phyloP scores from a whole-genome alignment of 1,139 yeast genomes.

The Komagataea norvegica region DNA sequence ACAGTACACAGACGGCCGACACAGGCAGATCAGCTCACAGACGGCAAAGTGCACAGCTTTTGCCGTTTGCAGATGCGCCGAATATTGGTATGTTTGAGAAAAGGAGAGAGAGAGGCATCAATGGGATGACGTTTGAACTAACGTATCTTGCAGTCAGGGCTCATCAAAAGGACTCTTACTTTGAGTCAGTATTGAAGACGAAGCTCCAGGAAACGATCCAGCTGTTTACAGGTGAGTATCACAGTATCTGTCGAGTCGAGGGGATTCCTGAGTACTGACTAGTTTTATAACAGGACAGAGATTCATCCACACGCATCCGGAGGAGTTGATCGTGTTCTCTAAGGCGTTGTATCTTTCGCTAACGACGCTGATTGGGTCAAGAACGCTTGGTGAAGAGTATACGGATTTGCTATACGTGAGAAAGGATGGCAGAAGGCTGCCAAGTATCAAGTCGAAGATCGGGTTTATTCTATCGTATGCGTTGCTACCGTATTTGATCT shows the following conservation, averaged over 20 bases:
- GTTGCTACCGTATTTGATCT: constrained; percentile 49
- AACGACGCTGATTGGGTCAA: constrained; percentile 70
- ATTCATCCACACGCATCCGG: constrained; percentile 58
- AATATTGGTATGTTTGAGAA: constrained; percentile 18
- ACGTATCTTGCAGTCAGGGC: constrained; percentile 51
- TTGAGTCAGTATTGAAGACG: constrained; percentile 50
- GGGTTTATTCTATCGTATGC: constrained; percentile 54
- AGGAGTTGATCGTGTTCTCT: constrained; percentile 56
- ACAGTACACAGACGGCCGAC: background rate
- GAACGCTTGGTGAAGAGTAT: constrained; percentile 92
- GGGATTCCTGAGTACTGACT: constrained; percentile 4
- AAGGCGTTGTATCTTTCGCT: constrained; percentile 58
- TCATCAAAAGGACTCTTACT: constrained; percentile 79
- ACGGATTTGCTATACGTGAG: constrained; percentile 75
- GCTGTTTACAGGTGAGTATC: constrained; percentile 33
- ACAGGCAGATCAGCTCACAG: background rate
- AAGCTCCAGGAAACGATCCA: constrained; percentile 57
- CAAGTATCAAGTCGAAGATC: constrained; percentile 41
- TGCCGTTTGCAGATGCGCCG: constrained; percentile 22
- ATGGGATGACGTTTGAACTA: background rate
- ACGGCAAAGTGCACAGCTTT: background rate
- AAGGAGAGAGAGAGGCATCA: no score
- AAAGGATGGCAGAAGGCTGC: constrained; percentile 46
- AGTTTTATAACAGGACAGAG: constrained; percentile 53
- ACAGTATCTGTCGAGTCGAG: background rate